These are phyloP conservation scores for Pyrus betulifolia DNA, from an alignment of 306 rosid species.

Conservation along the genomic window DNA sequence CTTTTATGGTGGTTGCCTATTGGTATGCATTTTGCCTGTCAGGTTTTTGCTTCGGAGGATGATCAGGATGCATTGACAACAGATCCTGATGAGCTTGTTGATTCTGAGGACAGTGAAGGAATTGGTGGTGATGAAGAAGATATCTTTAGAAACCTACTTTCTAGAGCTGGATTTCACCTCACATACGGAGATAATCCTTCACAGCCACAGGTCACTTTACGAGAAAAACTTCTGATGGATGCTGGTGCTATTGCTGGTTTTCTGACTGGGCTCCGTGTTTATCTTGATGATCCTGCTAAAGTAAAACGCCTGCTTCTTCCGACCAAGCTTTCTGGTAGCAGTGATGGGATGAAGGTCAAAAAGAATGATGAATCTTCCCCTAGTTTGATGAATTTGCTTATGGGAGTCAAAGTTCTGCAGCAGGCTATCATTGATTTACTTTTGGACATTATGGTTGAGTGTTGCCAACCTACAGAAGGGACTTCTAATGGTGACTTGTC, in stretches of 20 bases:
- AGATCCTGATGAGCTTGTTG: conserved; percentile 91
- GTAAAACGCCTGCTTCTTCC: conserved; percentile 98
- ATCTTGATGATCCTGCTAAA: conserved; percentile 98
- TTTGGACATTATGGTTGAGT: conserved; percentile 96
- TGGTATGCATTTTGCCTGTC: conserved; percentile 12
- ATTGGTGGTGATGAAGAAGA: conserved; percentile 98
- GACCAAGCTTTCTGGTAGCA: conserved; percentile 73
- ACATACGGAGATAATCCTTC: conserved; percentile 95
- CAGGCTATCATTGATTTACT: conserved; percentile 95
- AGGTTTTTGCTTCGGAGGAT: conserved; percentile 96
- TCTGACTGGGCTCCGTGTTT: conserved; percentile 94
- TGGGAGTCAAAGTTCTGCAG: conserved; percentile 98
- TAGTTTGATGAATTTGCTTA: conserved; percentile 93
- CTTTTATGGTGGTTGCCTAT: conserved; percentile 21
- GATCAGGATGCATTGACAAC: conserved; percentile 98
- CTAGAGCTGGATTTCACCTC: conserved; percentile 96
- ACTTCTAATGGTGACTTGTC: conserved; percentile 49
- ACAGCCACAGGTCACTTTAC: conserved; percentile 89
- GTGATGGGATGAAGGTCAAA: conserved; percentile 71
- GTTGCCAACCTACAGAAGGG: conserved; percentile 95
- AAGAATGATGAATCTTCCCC: conserved; percentile 84
- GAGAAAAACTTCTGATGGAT: conserved; percentile 94
- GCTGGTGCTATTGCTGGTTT: conserved; percentile 99
- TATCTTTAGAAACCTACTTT: conserved; percentile 86
- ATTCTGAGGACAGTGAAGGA: conserved; percentile 97